Percentiles rank a stretch among this genome's conserved stretches.
Conservation (phyloP, 1,284 basidiomycete genomes). For the Cryptococcus maquisensis region DNA sequence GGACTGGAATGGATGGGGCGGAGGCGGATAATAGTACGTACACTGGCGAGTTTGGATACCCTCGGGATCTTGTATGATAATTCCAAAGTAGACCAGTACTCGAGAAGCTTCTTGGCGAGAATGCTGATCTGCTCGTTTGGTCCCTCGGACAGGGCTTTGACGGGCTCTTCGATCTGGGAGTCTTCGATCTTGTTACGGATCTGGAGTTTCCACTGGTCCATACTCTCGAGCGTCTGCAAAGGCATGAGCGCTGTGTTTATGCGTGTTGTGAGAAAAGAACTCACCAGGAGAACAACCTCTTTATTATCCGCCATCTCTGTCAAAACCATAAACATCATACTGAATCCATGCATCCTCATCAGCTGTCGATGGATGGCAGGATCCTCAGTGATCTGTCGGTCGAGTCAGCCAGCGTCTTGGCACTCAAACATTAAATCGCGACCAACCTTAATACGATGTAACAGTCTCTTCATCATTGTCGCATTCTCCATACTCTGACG, state of each 20-base stretch:
- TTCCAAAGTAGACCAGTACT: conserved; percentile 42
- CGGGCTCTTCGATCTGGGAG: conserved; percentile 67
- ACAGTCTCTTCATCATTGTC: conserved; percentile 74
- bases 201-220: conserved; percentile 74
- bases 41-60: conserved; percentile 36
- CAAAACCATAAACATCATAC: conserved; percentile 82
- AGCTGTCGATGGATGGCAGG: conserved; percentile 72
- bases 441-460: conserved; percentile 77
- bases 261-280: conserved; percentile 27
- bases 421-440: not conserved
- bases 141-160: conserved; percentile 50
- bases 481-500: conserved; percentile 77
- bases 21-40: conserved; percentile 14
- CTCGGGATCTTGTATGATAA: conserved; percentile 42
- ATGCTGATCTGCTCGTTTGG: conserved; percentile 24
- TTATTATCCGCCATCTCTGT: conserved; percentile 66
- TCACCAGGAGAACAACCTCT: conserved; percentile 66
- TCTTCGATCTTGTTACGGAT: conserved; percentile 91
- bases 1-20: not conserved
- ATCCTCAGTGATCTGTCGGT: conserved; percentile 73
- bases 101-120: conserved; percentile 30
- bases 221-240: conserved; percentile 65
- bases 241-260: conserved; percentile 4
- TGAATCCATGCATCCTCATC: conserved; percentile 90
- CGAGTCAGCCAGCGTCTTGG: conserved; percentile 5